Conservation (phyloP, 2,329 filamentous ascomycete species). For the Alternaria metachromatica region DNA sequence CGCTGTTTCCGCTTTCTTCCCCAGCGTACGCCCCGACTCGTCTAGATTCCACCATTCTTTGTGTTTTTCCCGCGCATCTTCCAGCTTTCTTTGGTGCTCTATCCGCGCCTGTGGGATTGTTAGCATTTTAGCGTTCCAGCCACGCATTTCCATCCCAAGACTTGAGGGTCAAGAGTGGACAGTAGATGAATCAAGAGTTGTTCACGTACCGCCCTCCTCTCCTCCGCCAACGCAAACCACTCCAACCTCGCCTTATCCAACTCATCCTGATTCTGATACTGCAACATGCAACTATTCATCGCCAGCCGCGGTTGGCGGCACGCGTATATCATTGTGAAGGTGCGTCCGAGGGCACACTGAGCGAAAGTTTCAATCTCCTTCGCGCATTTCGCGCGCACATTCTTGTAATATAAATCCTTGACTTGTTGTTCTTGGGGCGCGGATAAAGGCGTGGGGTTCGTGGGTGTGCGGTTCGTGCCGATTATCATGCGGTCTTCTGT, state of each 20-base stretch:
- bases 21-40: conserved; percentile 43
- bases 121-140: too few relatives aligned
- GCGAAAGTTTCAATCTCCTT: conserved; percentile 76
- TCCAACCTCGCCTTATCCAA: conserved; percentile 89
- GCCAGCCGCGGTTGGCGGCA: conserved; percentile 79
- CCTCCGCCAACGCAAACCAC: conserved; percentile 82
- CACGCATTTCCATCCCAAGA: too few relatives aligned
- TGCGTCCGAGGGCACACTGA: conserved; percentile 83
- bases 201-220: conserved; percentile 60
- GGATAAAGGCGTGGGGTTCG: conserved; percentile 71
- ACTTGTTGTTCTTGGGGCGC: conserved; percentile 71
- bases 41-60: conserved; percentile 60
- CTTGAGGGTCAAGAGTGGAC: too few relatives aligned
- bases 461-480: conserved; percentile 28
- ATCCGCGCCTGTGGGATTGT: conserved; percentile 69
- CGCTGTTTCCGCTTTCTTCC: conserved; percentile 24
- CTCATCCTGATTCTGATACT: conserved; percentile 81
- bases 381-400: conserved; percentile 79
- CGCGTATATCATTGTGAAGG: conserved; percentile 84
- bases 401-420: conserved; percentile 78
- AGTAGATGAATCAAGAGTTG: too few relatives aligned
- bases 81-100: conserved; percentile 55
- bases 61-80: conserved; percentile 56
- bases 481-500: conserved; percentile 25
- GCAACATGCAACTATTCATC: conserved; percentile 95